phyloP scores from a whole-genome alignment of 2,329 filamentous ascomycete genomes.

The Zasmidium cellare region DNA sequence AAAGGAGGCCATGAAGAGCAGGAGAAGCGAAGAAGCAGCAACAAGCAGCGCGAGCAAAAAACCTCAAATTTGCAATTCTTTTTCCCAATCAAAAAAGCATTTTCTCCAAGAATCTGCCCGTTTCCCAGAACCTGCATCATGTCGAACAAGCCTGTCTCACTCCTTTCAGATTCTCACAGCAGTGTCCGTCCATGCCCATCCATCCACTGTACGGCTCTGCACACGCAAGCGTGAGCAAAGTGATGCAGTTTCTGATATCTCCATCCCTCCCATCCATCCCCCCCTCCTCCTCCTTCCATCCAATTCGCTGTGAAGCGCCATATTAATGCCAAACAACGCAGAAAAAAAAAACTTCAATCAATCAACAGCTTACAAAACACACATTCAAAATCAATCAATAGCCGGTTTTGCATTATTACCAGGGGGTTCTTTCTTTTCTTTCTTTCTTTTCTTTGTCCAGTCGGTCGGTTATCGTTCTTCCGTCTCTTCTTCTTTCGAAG shows the following conservation, averaged over 20 bases:
- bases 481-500: neutral
- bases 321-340: constrained; percentile 6
- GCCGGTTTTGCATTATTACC: constrained; percentile 6
- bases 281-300: neutral
- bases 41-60: neutral
- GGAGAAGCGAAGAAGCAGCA: neutral
- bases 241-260: too few species aligned
- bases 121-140: neutral
- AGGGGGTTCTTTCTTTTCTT: neutral
- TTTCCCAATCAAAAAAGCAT: neutral
- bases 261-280: too few species aligned
- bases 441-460: neutral
- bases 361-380: neutral
- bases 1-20: neutral
- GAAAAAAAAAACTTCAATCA: neutral
- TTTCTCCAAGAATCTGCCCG: constrained; percentile 7
- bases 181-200: neutral
- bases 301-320: neutral
- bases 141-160: neutral
- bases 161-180: neutral
- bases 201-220: too few species aligned
- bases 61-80: neutral
- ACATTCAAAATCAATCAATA: neutral
- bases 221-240: too few species aligned
- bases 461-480: neutral